phyloP scores from a whole-genome alignment of 495 filamentous ascomycete genomes.

The Xylaria acuta region DNA sequence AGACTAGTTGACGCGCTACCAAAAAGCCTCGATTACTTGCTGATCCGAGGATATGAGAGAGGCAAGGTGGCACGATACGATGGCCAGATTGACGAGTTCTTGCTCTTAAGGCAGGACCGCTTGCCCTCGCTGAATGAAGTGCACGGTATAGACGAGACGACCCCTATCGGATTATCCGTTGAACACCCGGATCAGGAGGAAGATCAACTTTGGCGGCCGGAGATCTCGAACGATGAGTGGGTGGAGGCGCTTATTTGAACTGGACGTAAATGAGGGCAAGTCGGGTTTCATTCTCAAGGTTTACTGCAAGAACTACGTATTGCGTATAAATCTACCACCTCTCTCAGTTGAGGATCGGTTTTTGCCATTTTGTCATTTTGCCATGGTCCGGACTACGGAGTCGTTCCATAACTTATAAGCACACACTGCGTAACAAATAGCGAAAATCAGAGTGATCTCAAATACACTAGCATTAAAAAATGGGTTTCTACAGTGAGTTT shows the following conservation, averaged over 20 bases:
- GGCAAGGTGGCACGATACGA: not conserved
- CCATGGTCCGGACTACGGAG: too few species aligned
- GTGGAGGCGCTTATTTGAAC: not conserved
- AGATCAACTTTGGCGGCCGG: not conserved
- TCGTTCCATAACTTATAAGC: too few species aligned
- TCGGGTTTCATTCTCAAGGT: not conserved
- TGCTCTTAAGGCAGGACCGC: not conserved
- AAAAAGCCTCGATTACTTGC: not conserved
- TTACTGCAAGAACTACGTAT: not conserved
- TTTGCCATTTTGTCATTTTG: too few species aligned
- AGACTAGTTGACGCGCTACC: not conserved
- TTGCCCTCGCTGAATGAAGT: not conserved
- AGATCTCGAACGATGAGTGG: not conserved
- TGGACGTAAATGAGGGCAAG: not conserved
- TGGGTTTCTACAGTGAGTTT: too few species aligned
- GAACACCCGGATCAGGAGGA: not conserved
- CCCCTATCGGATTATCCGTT: not conserved
- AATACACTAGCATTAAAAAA: too few species aligned
- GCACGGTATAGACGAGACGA: conserved; percentile 6
- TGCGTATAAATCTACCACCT: not conserved
- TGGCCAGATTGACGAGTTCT: not conserved
- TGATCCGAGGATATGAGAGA: not conserved
- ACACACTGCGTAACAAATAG: too few species aligned
- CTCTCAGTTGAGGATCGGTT: not conserved
- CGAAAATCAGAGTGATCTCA: too few species aligned